Base-by-base conservation (phyloP, 2,329 filamentous ascomycete genomes). In the Venturia oleaginea region DNA sequence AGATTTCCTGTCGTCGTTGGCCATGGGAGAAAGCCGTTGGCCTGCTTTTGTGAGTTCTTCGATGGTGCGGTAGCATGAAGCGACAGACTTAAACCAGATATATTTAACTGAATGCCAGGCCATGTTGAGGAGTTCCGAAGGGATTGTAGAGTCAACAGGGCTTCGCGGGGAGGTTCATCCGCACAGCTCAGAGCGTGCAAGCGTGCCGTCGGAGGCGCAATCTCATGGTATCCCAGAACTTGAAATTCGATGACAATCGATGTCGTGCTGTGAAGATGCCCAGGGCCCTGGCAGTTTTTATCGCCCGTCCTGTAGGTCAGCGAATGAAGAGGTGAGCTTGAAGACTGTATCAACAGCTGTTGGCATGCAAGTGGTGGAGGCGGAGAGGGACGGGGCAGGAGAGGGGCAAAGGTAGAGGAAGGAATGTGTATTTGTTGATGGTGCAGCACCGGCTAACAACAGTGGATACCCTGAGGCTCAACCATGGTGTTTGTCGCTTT, bases 401-500 rank as follows among this genome's bases (percentile, higher is more conserved):
- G 46, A 51, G 48, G 51, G 51, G 51, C 51, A 34, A 48, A 27
- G 7, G 46, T 10, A 19, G 30, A 34, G n/a, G 51, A 22, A 34
- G n/a, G 8, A 13, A 2, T 19, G 51, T 55, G 30, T 32, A 55
- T 55, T 55, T 55, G 51, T 55, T 55, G 51, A 55, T 55, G 27
- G 13, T 55, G 51, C 51, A 55, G 51, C 27, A 34, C 24, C 17
- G 24, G 51, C 51, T 55, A 19, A 17, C 27, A 6, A 32, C 13
- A 34, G 51, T 55, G 51, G 51, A 55, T n/a, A 34, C 24, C 15
- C 51, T 55, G 51, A 55, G 51, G 51, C 51, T 55, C 51, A 55
- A 55, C 51, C 51, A 32, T 55, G 27, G 10, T 55, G 51, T 13
- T 13, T 55, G 51, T 19, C 19, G 51, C 51, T n/a, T 55, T 2